Conservation (phyloP, 352 stramenopile genomes). For the Pythium brachiatum region DNA sequence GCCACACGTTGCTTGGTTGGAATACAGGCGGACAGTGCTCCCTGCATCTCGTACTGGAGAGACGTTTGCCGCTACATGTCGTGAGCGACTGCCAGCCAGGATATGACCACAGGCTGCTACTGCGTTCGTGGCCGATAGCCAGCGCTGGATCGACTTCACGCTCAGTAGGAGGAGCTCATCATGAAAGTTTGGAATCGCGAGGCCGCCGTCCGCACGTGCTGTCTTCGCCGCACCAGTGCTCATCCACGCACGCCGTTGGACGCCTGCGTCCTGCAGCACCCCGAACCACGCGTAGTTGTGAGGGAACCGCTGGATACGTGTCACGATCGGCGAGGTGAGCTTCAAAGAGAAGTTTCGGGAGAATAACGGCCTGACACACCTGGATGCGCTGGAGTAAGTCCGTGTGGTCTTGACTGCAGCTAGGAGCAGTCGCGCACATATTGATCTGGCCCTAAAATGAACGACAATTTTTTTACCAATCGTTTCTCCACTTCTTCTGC, state of each 20-base stretch:
- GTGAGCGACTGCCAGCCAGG: too few species aligned
- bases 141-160: not conserved
- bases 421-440: conserved; percentile 13
- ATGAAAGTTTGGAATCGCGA: not conserved
- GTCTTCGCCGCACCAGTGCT: not conserved
- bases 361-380: not conserved
- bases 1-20: too few species aligned
- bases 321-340: not conserved
- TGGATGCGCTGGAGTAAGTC: conserved; percentile 8
- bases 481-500: too few species aligned
- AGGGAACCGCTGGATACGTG: not conserved
- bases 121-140: not conserved
- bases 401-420: conserved; percentile 12
- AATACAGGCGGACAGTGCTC: too few species aligned
- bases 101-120: too few species aligned
- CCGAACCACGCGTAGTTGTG: conserved; percentile 6
- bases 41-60: too few species aligned
- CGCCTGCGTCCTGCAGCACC: not conserved
- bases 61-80: too few species aligned
- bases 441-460: too few species aligned
- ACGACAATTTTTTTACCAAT: too few species aligned
- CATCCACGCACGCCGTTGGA: conserved; percentile 1
- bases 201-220: not conserved
- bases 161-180: conserved; percentile 1
- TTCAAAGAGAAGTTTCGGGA: conserved; percentile 14